Conservation (phyloP, 139 green algal species). For the Pseudopediastrum boryanum region DNA sequence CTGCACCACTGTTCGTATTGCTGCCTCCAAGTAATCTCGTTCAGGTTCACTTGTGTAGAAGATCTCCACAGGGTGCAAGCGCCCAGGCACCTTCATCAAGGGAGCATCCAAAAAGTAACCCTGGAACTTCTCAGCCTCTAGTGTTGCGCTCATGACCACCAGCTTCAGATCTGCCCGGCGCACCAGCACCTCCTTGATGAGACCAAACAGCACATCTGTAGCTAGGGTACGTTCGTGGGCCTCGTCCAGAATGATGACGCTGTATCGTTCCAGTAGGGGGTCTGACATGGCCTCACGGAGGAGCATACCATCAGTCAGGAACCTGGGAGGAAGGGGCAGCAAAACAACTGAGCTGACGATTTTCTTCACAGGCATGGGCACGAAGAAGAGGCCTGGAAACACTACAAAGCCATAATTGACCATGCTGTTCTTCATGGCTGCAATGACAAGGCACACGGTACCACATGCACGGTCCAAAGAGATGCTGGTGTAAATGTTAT, state of each 20-base stretch:
- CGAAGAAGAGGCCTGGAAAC: too few species aligned
- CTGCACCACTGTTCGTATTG: conserved; percentile 97
- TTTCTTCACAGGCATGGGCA: too few species aligned
- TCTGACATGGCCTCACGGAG: conserved; percentile 95
- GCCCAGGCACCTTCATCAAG: conserved; percentile 82
- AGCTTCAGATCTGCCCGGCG: conserved; percentile 94
- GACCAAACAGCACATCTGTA: conserved; percentile 98
- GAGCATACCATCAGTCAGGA: conserved; percentile 97
- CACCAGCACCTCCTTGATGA: conserved; percentile 94
- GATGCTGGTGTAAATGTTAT: too few species aligned
- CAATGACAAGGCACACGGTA: too few species aligned
- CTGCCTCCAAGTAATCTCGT: conserved; percentile 97
- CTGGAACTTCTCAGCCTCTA: conserved; percentile 99
- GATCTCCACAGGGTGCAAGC: conserved; percentile 98
- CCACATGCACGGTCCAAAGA: too few species aligned
- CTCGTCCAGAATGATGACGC: conserved; percentile 98
- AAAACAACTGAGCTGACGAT: too few species aligned
- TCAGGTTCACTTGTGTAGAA: conserved; percentile 99
- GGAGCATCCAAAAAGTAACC: conserved; percentile 36
- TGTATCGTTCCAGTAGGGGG: conserved; percentile 79
- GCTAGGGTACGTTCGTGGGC: conserved; percentile 98
- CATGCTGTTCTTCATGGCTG: too few species aligned
- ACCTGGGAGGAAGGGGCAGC: too few species aligned
- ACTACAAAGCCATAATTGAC: too few species aligned
- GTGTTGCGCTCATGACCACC: conserved; percentile 99